Base-by-base conservation (phyloP, 345 rosid species). In the Linum trigynum region DNA sequence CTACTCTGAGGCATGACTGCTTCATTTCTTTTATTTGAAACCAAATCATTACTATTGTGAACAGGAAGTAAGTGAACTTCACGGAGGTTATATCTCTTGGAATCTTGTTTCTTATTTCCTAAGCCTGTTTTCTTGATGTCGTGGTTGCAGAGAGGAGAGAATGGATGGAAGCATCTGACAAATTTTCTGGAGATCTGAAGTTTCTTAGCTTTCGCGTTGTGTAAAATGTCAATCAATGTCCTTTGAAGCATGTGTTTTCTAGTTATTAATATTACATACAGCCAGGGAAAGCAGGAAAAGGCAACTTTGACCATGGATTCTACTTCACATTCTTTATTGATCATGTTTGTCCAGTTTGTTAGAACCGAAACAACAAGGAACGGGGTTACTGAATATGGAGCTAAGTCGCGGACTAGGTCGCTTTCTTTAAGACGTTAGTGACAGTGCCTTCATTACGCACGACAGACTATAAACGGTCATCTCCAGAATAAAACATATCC, bases 141-240 rank as follows among this genome's bases (percentile, higher is more conserved):
- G 11, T 60, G 2, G 51, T 0, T 70, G 56, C 83, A 91, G 96
- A 82, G 86, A 60, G 97, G 86, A 69, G 96, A 91, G 70, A 66
- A 86, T 74, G 97, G 97, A 70, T 88, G 96, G 96, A 89, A 83
- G 66, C 79, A 81, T 63, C 74, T 88, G 35, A 75, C 78, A 48
- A 72, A 75, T 67, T 84, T 65, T 76, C 76, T 61, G 85, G 79
- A 67, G 89, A 88, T 77, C 62, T 86, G 32, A 78, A 69, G 36
- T 78, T 75, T 70, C 80, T 88, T 68, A 81, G 84, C 71, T 86
- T 91, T 69, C 87, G 83, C 40, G 58, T 81, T 72, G 35, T 51
- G 97, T 88, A 80, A 82, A 88, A 43, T n/a, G 10, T 58, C n/a
- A n/a, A n/a, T n/a, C n/a, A n/a, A n/a, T n/a, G n/a, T n/a, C n/a